Conservation (phyloP, 2,329 filamentous ascomycete species). For the Apiospora hydei region DNA sequence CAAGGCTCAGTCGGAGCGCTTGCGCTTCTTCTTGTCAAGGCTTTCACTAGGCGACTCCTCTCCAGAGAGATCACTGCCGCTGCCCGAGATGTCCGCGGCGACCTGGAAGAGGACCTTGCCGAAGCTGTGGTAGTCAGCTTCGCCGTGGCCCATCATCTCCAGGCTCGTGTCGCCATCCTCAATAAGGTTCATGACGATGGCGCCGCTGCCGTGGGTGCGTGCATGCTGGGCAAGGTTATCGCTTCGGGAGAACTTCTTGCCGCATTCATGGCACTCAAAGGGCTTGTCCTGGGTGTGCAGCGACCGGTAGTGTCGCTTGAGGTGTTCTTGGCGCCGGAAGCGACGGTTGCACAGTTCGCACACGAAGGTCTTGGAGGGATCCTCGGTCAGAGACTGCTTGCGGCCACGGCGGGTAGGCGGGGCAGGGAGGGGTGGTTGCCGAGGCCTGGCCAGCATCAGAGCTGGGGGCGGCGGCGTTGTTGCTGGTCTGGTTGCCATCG, state of each 20-base stretch:
- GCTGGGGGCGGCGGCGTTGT: slow-evolving; percentile 42
- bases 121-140: slow-evolving; percentile 69
- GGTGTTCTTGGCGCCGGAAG: slow-evolving; percentile 96
- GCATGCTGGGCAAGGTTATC: slow-evolving; percentile 98
- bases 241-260: slow-evolving; percentile 98
- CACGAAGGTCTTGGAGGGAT: slow-evolving; percentile 97
- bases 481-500: slow-evolving; percentile 42
- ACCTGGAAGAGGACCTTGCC: slow-evolving; percentile 85
- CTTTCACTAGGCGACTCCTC: slow-evolving; percentile 56
- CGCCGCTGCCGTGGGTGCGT: slow-evolving; percentile 88
- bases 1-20: slow-evolving; percentile 67
- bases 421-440: slow-evolving; percentile 53
- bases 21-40: slow-evolving; percentile 77
- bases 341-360: slow-evolving; percentile 96
- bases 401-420: slow-evolving; percentile 90
- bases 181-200: slow-evolving; percentile 89
- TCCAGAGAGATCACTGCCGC: slow-evolving; percentile 63
- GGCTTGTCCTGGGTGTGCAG: slow-evolving; percentile 99
- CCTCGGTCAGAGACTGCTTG: slow-evolving; percentile 97
- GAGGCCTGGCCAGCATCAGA: slow-evolving; percentile 57
- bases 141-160: slow-evolving; percentile 50
- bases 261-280: slow-evolving; percentile 96
- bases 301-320: slow-evolving; percentile 98
- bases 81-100: slow-evolving; percentile 75
- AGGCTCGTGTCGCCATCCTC: slow-evolving; percentile 68